phyloP scores from a whole-genome alignment of 2,329 filamentous ascomycete genomes.

The Aquanectria penicillioides region DNA sequence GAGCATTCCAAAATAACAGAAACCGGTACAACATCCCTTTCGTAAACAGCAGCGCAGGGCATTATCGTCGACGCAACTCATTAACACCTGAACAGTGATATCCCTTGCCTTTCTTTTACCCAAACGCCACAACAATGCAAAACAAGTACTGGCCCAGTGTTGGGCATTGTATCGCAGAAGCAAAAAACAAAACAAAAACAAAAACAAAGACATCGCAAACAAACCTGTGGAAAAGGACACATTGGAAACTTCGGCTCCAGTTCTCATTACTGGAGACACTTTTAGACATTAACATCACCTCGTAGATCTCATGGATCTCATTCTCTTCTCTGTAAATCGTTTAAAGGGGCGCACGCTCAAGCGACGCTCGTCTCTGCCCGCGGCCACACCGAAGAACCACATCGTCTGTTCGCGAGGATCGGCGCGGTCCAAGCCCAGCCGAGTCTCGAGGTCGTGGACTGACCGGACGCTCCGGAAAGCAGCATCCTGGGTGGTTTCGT shows the following conservation, averaged over 20 bases:
- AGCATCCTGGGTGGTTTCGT: slow-evolving; percentile 75
- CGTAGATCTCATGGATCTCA: slow-evolving; percentile 39
- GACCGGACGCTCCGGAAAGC: slow-evolving; percentile 75
- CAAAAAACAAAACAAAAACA: not conserved
- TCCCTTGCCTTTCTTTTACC: not conserved
- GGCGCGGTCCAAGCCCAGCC: slow-evolving; percentile 67
- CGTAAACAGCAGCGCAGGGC: not conserved
- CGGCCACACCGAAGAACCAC: slow-evolving; percentile 61
- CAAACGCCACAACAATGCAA: slow-evolving; percentile 20
- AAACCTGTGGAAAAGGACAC: not conserved
- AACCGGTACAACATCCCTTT: slow-evolving; percentile 5
- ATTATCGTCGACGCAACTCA: not conserved
- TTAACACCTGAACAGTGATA: slow-evolving; percentile 8
- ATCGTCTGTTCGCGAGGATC: slow-evolving; percentile 57
- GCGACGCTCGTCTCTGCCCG: slow-evolving; percentile 52
- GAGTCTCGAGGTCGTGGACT: slow-evolving; percentile 74
- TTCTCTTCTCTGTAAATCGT: slow-evolving; percentile 56
- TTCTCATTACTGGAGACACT: slow-evolving; percentile 5
- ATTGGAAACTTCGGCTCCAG: not conserved
- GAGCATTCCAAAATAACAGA: slow-evolving; percentile 15
- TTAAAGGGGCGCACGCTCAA: slow-evolving; percentile 57
- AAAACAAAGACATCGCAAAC: not conserved
- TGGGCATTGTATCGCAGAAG: not conserved
- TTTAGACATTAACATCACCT: slow-evolving; percentile 36
- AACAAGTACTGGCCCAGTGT: not conserved